A percentile compares a stretch with the other conserved stretches of the same genome.
Evolutionary conservation across 73 alveolate genomes (phyloP).

Genomic region (Paramecium pentaurelia): DNA sequence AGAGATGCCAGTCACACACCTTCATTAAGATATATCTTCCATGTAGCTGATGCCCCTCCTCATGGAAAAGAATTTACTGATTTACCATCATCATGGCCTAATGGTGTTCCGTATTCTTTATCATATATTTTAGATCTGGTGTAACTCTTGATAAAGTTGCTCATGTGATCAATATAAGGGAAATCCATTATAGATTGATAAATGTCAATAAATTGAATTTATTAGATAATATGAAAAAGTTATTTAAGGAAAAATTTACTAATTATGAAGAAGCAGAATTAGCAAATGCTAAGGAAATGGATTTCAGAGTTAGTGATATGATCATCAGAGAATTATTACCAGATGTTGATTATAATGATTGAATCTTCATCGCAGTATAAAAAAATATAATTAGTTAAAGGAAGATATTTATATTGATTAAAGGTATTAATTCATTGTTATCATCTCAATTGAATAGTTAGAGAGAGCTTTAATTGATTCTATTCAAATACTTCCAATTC

Average conservation of each 20-base stretch:
- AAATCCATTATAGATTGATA: constrained; percentile 54
- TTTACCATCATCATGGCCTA: neutral
- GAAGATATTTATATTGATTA: neutral
- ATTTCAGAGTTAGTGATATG: constrained; percentile 57
- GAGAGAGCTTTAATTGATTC: neutral
- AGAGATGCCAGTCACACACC: constrained; percentile 73
- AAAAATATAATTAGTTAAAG: neutral
- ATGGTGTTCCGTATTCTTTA: constrained; percentile 30
- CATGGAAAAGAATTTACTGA: constrained; percentile 72
- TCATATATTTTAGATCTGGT: constrained; percentile 33
- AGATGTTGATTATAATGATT: constrained; percentile 45
- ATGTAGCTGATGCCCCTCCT: constrained; percentile 91
- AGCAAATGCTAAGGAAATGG: constrained; percentile 52
- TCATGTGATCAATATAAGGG: constrained; percentile 56
- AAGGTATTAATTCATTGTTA: neutral
- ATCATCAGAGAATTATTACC: constrained; percentile 61
- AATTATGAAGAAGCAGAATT: constrained; percentile 50
- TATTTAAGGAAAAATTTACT: constrained; percentile 56
- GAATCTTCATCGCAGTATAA: neutral
- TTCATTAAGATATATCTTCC: constrained; percentile 81
- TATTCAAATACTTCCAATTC: neutral
- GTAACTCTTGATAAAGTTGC: constrained; percentile 48
- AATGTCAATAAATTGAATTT: neutral
- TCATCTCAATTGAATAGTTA: neutral
- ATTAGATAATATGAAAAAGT: constrained; percentile 38